Percentiles rank a stretch among this genome's conserved stretches.
These are phyloP conservation scores for Ceratocystis colombiana DNA, from an alignment of 2,329 filamentous ascomycete genomes.

Conservation along the genomic window DNA sequence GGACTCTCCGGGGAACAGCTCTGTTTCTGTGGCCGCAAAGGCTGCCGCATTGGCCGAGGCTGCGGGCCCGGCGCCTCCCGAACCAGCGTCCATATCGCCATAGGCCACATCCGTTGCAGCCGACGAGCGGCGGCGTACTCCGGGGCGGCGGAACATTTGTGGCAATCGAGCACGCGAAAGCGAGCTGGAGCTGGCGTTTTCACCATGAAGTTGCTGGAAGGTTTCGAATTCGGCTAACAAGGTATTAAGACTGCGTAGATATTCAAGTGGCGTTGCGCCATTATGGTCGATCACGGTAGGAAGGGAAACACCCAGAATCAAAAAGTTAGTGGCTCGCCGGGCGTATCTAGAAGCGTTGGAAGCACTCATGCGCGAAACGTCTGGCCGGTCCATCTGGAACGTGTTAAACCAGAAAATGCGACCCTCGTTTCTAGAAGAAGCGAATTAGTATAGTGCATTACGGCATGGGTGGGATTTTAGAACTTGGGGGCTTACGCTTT, in stretches of 20 bases:
- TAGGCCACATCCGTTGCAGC: conserved; percentile 36
- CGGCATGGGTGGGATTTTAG: neutral
- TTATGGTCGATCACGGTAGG: conserved; percentile 84
- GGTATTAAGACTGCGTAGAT: conserved; percentile 74
- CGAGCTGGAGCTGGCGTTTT: conserved; percentile 60
- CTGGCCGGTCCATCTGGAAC: conserved; percentile 73
- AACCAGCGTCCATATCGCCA: conserved; percentile 30
- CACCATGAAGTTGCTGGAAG: conserved; percentile 77
- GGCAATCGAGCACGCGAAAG: conserved; percentile 70
- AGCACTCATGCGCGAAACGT: conserved; percentile 72
- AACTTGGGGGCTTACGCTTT: conserved; percentile 58
- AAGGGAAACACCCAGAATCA: conserved; percentile 83
- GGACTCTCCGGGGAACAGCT: conserved; percentile 70
- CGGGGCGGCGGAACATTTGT: conserved; percentile 67
- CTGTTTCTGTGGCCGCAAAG: conserved; percentile 51
- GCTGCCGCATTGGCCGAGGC: conserved; percentile 41
- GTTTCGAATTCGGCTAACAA: conserved; percentile 87
- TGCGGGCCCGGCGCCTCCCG: conserved; percentile 28
- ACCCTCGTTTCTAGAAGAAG: conserved; percentile 63
- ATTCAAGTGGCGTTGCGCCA: conserved; percentile 68
- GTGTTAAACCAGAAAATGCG: conserved; percentile 98
- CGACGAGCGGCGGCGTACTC: conserved; percentile 44
- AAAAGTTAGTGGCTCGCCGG: conserved; percentile 83
- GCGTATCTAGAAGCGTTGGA: conserved; percentile 76
- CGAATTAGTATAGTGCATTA: neutral